These are phyloP conservation scores for Lycium barbarum DNA, from an alignment of 257 asterid genomes.

Conservation along the genomic window DNA sequence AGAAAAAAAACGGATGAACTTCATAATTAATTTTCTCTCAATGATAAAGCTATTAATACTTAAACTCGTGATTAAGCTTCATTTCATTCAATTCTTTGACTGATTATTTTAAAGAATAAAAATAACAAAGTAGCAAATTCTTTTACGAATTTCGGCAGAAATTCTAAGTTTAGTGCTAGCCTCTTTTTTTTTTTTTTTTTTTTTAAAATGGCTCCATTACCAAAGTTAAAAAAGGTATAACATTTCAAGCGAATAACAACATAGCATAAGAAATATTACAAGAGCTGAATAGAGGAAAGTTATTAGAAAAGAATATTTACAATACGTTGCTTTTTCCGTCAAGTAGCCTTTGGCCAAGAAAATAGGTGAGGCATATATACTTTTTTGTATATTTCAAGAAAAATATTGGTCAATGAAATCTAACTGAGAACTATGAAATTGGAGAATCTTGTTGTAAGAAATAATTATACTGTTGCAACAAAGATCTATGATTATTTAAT, in stretches of 20 bases:
- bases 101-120: too few species aligned
- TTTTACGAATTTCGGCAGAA: too few species aligned
- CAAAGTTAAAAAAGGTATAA: neutral
- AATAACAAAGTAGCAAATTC: too few species aligned
- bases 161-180: neutral
- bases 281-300: neutral
- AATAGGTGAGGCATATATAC: neutral
- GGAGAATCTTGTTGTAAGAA: constrained; percentile 1
- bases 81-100: too few species aligned
- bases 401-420: constrained; percentile 16
- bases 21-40: too few species aligned
- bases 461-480: neutral
- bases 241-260: neutral
- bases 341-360: neutral
- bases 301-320: neutral
- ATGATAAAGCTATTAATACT: too few species aligned
- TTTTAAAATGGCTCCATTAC: neutral
- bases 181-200: neutral
- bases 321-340: neutral
- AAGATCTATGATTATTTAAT: neutral
- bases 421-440: neutral
- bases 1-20: too few species aligned
- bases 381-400: neutral
- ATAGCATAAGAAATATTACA: neutral
- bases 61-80: too few species aligned